Conservation (phyloP, 331 rosid species). For the Malus hybrid region DNA sequence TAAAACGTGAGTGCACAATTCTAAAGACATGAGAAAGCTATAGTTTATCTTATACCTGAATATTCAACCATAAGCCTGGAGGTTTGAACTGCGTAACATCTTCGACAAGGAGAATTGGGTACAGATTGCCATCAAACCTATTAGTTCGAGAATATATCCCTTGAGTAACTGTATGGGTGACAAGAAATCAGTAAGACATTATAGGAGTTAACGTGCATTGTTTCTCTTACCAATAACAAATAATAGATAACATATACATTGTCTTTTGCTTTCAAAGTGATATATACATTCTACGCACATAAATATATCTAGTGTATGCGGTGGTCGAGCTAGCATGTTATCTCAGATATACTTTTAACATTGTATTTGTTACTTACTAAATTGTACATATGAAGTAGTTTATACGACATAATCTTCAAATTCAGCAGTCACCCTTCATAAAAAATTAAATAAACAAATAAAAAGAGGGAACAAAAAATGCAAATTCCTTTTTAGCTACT, state of each 20-base stretch:
- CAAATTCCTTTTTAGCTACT: background rate
- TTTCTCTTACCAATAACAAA: background rate
- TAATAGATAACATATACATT: background rate
- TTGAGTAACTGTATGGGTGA: constrained; percentile 58
- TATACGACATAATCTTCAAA: background rate
- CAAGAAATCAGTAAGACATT: background rate
- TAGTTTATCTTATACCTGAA: constrained; percentile 57
- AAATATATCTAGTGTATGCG: background rate
- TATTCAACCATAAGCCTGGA: constrained; percentile 63
- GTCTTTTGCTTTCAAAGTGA: background rate
- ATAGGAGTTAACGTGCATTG: background rate
- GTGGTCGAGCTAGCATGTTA: background rate
- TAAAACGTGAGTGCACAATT: background rate
- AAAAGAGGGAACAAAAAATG: background rate
- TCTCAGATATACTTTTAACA: no score
- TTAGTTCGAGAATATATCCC: constrained; percentile 47
- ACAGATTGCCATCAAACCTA: constrained; percentile 29
- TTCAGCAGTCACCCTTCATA: background rate
- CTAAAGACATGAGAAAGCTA: background rate
- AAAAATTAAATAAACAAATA: background rate
- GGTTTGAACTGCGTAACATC: constrained; percentile 1
- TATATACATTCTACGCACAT: background rate
- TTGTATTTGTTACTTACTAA: no score
- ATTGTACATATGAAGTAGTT: no score
- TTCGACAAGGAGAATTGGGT: constrained; percentile 33